Conservation (phyloP, 495 filamentous ascomycete species). For the Mytilinidion resinicola region DNA sequence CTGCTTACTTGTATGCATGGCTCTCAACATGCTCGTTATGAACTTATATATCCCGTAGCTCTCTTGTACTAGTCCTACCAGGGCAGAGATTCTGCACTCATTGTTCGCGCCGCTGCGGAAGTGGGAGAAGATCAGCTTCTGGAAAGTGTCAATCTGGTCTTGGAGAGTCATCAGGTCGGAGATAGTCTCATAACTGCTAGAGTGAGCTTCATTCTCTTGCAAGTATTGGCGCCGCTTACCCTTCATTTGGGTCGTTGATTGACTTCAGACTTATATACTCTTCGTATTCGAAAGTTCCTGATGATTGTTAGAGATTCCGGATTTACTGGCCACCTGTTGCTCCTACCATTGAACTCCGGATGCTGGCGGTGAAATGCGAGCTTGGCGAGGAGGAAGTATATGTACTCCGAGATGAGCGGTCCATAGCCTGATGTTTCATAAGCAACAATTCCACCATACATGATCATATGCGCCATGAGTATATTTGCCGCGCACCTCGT, state of each 20-base stretch:
- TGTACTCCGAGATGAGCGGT: conserved; percentile 89
- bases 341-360: conserved; percentile 89
- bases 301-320: background rate
- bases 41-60: conserved; percentile 78
- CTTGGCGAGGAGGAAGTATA: conserved; percentile 89
- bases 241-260: conserved; percentile 98
- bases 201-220: background rate
- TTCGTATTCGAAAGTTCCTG: conserved; percentile 90
- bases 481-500: conserved; percentile 48
- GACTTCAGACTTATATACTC: conserved; percentile 97
- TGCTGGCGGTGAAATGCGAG: conserved; percentile 91
- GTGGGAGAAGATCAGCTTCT: conserved; percentile 95
- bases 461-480: too few species aligned
- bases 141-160: conserved; percentile 96
- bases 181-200: conserved; percentile 79
- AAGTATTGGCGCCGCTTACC: conserved; percentile 38
- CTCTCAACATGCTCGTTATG: conserved; percentile 47
- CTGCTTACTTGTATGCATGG: conserved; percentile 87
- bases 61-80: conserved; percentile 91
- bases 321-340: too few species aligned
- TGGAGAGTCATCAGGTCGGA: conserved; percentile 93
- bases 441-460: background rate
- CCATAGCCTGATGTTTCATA: conserved; percentile 61
- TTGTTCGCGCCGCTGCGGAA: conserved; percentile 88
- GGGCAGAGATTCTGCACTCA: conserved; percentile 89